Evolutionary conservation across 2,329 filamentous ascomycete species (phyloP), one percentile per base, ranked within the genome.

Genomic region (Colletotrichum sp.): DNA sequence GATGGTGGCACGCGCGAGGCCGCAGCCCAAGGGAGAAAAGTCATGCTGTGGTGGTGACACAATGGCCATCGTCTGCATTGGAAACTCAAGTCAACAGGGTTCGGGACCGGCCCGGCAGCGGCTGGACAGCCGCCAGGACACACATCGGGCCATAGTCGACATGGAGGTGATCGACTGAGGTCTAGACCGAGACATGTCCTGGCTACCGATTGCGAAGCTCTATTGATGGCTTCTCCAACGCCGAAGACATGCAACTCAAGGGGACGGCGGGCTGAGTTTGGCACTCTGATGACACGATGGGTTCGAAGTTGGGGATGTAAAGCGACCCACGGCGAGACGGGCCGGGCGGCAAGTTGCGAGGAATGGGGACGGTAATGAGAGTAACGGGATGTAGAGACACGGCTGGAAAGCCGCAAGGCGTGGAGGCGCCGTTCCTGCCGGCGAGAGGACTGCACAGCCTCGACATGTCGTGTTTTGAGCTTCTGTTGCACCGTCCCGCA

Each of bases 381-480:
- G 39, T 44, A 10, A n/a, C 32, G 52, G 67, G 44, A 60, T 52
- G 34, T 34, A 71, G 64, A 63, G 34, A 63, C 44, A 57, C n/a
- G 28, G 60, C 36, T 39, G 30, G 32, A 28, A 62, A 30, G 12
- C 28, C 32, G n/a, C 65, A 44, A 69, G 55, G 28, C 65, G 21
- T 55, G 57, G 10, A 49, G 21, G 21, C 30, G n/a, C 36, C 8
- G n/a, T 63, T 63, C 26, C 26, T 55, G 67, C 49, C 28, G 24
- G 52, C 28, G 63, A 26, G 69, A 60, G 15, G 18, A 55, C 64
- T 76, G 64, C 70, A 76, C 70, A 76, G 73, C 73, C 71, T 49
- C 28, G 39, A 49, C 36, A 36, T 69, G 57, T 36, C 32, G 73
- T 65, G 70, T 73, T 52, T 52, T 52, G 70, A 60, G 70, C 69